A percentile compares a stretch with the other conserved stretches of the same genome.
Evolutionary conservation across 2,329 filamentous ascomycete genomes (phyloP).

Genomic region (Cryphonectria japonica): DNA sequence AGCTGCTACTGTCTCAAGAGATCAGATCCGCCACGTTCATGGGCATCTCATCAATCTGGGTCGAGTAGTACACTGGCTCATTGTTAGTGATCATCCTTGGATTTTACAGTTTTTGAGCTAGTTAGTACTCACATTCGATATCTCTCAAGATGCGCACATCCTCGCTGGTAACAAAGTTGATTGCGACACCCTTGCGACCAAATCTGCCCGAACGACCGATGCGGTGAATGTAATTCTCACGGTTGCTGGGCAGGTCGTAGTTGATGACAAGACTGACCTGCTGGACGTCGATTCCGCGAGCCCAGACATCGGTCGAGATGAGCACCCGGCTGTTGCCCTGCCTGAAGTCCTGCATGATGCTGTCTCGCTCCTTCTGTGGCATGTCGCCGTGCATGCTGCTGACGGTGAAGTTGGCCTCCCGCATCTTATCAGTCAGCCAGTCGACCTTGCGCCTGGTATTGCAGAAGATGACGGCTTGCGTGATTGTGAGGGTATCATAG

Average conservation of each 20-base stretch:
- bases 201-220: constrained; percentile 99
- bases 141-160: constrained; percentile 99
- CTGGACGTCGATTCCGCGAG: constrained; percentile 99
- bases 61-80: constrained; percentile 84
- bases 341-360: constrained; percentile 99
- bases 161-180: constrained; percentile 99
- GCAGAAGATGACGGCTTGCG: constrained; percentile 99
- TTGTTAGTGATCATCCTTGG: constrained; percentile 15
- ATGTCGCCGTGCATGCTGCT: constrained; percentile 99
- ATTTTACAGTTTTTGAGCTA: not conserved
- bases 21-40: constrained; percentile 86
- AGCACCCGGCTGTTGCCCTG: constrained; percentile 97
- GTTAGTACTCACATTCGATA: constrained; percentile 72
- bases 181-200: constrained; percentile 99
- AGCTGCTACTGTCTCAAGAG: constrained; percentile 47
- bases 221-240: constrained; percentile 99
- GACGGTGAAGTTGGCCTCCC: constrained; percentile 97
- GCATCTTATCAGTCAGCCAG: constrained; percentile 99
- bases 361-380: constrained; percentile 96
- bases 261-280: constrained; percentile 99
- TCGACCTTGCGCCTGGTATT: constrained; percentile 99
- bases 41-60: constrained; percentile 99
- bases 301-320: constrained; percentile 95
- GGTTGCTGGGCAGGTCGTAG: constrained; percentile 98
- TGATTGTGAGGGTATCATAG: constrained; percentile 99